Conservation (phyloP, 1,284 basidiomycete species). For the Tetrapyrgos nigripes region DNA sequence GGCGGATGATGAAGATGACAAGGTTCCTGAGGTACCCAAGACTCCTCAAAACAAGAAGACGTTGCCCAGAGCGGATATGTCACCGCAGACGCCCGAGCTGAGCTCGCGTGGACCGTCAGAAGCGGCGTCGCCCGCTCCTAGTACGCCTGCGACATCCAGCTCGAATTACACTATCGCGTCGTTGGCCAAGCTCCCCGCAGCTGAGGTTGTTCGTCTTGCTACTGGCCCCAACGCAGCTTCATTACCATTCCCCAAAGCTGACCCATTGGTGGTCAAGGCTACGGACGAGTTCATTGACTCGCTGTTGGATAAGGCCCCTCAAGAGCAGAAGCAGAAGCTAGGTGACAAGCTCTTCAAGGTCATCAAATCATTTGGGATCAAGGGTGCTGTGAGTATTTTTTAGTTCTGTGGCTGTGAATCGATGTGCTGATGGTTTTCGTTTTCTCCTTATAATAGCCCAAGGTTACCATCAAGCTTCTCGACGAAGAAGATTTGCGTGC, state of each 20-base stretch:
- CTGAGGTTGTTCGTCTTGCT: constrained; percentile 72
- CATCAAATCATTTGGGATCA: constrained; percentile 81
- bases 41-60: constrained; percentile 70
- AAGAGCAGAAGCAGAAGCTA: constrained; percentile 81
- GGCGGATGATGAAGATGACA: constrained; percentile 61
- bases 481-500: constrained; percentile 86
- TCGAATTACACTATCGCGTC: constrained; percentile 58
- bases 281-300: constrained; percentile 84
- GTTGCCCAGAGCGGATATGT: constrained; percentile 47
- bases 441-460: constrained; percentile 56
- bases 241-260: constrained; percentile 76
- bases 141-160: constrained; percentile 46
- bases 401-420: neutral
- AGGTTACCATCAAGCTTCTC: constrained; percentile 82
- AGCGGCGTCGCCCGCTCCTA: constrained; percentile 69
- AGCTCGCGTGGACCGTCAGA: constrained; percentile 76
- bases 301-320: constrained; percentile 64
- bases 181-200: constrained; percentile 70
- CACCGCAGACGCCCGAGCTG: constrained; percentile 74
- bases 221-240: constrained; percentile 57
- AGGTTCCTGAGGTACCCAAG: constrained; percentile 51
- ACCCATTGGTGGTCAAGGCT: constrained; percentile 68
- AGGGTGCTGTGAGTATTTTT: constrained; percentile 65
- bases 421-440: constrained; percentile 3
- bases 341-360: constrained; percentile 86